phyloP scores from a whole-genome alignment of 2,329 filamentous ascomycete species.

The Ceratocystis destructans region DNA sequence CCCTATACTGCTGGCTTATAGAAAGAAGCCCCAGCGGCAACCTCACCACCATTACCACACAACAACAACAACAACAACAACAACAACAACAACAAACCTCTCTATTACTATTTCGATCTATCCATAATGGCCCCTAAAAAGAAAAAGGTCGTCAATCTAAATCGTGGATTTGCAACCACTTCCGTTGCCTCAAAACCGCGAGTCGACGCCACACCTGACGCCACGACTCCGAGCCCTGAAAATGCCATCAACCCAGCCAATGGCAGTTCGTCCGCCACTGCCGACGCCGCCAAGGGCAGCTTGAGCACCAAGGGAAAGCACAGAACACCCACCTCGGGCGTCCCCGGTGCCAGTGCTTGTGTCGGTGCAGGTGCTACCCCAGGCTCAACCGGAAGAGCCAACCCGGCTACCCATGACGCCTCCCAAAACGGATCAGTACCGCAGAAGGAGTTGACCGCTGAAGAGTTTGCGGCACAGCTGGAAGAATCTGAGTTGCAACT shows the following conservation, averaged over 20 bases:
- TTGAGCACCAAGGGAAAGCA: slow-evolving; percentile 18
- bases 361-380: background rate
- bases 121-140: slow-evolving; percentile 59
- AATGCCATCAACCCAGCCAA: slow-evolving; percentile 13
- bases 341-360: background rate
- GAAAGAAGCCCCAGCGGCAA: background rate
- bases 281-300: slow-evolving; percentile 19
- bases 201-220: slow-evolving; percentile 39
- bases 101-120: background rate
- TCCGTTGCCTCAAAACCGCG: slow-evolving; percentile 75
- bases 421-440: background rate
- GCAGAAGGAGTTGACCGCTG: slow-evolving; percentile 51
- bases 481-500: slow-evolving; percentile 83
- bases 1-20: background rate
- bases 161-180: slow-evolving; percentile 84
- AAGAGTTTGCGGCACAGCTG: slow-evolving; percentile 79
- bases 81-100: background rate
- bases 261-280: slow-evolving; percentile 4
- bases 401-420: background rate
- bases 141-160: slow-evolving; percentile 87
- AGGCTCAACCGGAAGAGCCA: background rate
- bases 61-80: background rate
- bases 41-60: background rate
- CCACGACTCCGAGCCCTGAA: slow-evolving; percentile 20
- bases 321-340: background rate